Percentiles rank a stretch among this genome's conserved stretches.
These are phyloP conservation scores for Paradendryphiella salina DNA, from an alignment of 2,329 filamentous ascomycete genomes.

Conservation along the genomic window DNA sequence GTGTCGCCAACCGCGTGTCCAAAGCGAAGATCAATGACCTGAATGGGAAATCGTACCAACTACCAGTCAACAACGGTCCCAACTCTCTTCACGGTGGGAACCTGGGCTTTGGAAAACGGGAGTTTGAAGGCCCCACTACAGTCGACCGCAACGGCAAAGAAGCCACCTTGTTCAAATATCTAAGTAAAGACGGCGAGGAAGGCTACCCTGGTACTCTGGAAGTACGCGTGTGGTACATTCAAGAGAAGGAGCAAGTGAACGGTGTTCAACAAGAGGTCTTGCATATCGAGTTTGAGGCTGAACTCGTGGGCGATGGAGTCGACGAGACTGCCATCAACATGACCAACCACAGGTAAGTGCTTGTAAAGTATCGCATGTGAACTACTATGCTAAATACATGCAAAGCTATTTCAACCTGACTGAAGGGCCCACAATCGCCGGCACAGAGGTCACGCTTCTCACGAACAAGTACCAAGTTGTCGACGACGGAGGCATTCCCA, in stretches of 20 bases:
- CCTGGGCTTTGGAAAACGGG: conserved; percentile 78
- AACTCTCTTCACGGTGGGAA: conserved; percentile 64
- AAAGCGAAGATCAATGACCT: conserved; percentile 70
- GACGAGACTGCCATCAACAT: conserved; percentile 92
- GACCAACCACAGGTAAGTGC: conserved; percentile 86
- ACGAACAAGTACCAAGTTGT: conserved; percentile 72
- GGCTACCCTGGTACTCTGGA: conserved; percentile 87
- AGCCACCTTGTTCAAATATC: conserved; percentile 54
- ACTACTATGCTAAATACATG: conserved; percentile 1
- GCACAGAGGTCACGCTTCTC: conserved; percentile 62
- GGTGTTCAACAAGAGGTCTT: conserved; percentile 71
- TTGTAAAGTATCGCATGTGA: not conserved
- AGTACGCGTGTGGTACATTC: conserved; percentile 75
- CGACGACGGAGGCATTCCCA: conserved; percentile 74
- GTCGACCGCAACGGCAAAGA: conserved; percentile 55
- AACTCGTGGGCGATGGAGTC: conserved; percentile 71
- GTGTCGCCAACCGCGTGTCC: conserved; percentile 76
- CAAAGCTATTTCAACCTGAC: conserved; percentile 70
- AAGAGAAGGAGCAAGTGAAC: conserved; percentile 66
- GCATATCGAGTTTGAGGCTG: conserved; percentile 86
- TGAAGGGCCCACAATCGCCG: conserved; percentile 60
- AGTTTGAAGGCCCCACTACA: conserved; percentile 71
- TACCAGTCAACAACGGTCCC: conserved; percentile 74
- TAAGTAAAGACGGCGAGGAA: conserved; percentile 81
- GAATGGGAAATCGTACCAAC: conserved; percentile 70